Evolutionary conservation across 2,329 filamentous ascomycete genomes (phyloP), one percentile per base, ranked within the genome.

Genomic region (Phoma sp.): DNA sequence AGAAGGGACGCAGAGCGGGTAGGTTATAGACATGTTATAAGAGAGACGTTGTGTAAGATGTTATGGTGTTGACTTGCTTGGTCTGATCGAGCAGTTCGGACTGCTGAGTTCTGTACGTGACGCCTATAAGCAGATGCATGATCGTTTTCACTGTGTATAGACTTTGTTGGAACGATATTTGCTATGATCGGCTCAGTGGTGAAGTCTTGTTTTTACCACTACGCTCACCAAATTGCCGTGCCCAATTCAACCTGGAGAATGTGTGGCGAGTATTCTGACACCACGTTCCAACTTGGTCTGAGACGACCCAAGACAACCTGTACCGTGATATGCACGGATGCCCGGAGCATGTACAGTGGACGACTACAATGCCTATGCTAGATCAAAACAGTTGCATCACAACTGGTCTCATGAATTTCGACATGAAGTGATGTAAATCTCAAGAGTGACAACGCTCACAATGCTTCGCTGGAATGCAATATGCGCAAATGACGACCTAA

Each of bases 401-500:
- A 21, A 4, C 17, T 19, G 12, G 15, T 4, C 9, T 13, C 5
- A 6, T 9, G 24, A 4, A 3, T 21, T 21, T 9, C 4, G 19
- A 19, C 2, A n/a, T 13, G 10, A 13, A 12, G 10, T 38, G 1
- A 22, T 12, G 24, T 2, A 22, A 2, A 24, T 6, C 6, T 10
- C 13, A 6, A 7, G 5, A 38, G 9, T 21, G 29, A 35, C 6
- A 49, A 29, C 12, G 29, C 46, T 43, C 31, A 17, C 13, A 10
- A 36, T 43, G 38, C 46, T 41, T 24, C 46, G 38, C 22, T 27
- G 19, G 22, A 29, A 49, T 49, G 37, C 46, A 41, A 49, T n/a
- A 10, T 25, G 15, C 9, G 3, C 6, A 24, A 24, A 39, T 24
- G 22, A 24, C 22, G 22, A 24, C 4, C 22, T 24, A 24, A 4